Evolutionary conservation across 768 basidiomycete genomes (phyloP).

Genomic region (Rubroboletus satanas): DNA sequence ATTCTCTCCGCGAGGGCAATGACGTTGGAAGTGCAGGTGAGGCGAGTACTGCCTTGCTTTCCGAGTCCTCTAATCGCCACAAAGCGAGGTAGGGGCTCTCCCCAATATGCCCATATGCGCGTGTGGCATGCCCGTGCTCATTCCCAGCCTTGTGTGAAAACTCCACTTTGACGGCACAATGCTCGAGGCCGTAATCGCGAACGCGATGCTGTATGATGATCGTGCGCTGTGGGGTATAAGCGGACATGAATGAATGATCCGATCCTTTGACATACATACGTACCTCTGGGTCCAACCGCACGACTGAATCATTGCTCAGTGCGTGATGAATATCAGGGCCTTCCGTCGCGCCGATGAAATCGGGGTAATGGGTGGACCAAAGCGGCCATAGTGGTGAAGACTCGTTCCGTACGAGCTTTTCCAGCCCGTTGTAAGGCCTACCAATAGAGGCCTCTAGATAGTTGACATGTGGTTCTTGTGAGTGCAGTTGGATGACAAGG

Average conservation of each 20-base stretch:
- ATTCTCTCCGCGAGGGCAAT: conserved; percentile 7
- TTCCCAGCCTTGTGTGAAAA: conserved; percentile 1
- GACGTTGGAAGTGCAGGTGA: conserved; percentile 8
- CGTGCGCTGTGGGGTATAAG: conserved; percentile 5
- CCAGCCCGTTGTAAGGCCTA: conserved; percentile 23
- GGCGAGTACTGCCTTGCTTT: conserved; percentile 3
- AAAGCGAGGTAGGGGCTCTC: conserved; percentile 13
- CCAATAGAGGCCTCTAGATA: conserved; percentile 11
- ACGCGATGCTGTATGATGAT: conserved; percentile 22
- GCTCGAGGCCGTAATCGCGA: conserved; percentile 24
- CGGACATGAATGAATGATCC: not conserved
- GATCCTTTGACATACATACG: not conserved
- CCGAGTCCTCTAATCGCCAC: conserved; percentile 16
- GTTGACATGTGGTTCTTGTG: not conserved
- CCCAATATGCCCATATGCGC: conserved; percentile 16
- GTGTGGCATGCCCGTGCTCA: conserved; percentile 1
- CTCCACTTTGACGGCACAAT: conserved; percentile 14
- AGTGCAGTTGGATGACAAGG: conserved; percentile 8
- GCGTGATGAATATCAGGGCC: conserved; percentile 3
- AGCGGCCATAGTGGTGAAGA: conserved; percentile 29
- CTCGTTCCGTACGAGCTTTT: conserved; percentile 21
- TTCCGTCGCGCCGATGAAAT: conserved; percentile 20
- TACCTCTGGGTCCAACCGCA: conserved; percentile 19
- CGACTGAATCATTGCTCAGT: conserved; percentile 20
- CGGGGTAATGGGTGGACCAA: conserved; percentile 17